Base-by-base conservation (phyloP, 306 rosid species). In the Luffa aegyptiaca region DNA sequence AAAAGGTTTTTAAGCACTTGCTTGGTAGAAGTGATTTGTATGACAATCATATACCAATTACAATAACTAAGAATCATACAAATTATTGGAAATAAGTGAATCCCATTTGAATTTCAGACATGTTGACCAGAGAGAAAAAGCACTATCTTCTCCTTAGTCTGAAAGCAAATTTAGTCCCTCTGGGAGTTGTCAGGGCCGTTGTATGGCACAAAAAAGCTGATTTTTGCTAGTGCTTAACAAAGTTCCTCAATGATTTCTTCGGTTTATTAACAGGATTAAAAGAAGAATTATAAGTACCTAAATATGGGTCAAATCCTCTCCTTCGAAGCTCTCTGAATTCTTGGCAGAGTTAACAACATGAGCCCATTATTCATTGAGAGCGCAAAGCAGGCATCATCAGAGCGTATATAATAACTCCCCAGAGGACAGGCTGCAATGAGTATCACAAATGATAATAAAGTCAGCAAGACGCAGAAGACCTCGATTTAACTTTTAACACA, bases 331-430 rank as follows among this genome's bases (percentile, higher is more conserved):
- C 92, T 87, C 92, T 87, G 84, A 84, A 85, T 62, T 90, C 90
- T 17, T 88, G 94, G 76, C 90, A 90, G 18, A 87, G 89, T 31
- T 90, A 87, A 80, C 90, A 90, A 51, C 94, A 90, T 69, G 90
- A 88, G 20, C 92, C 94, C 89, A 88, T 88, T 17, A 88, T 53
- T 90, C 93, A 88, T 82, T 90, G 90, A 85, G 90, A 84, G 75
- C 90, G 88, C 83, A 88, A 78, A 42, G 90, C 93, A 79, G 92
- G 90, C 92, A 86, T 88, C 90, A 88, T 86, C 80, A 90, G 65
- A 31, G 86, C 63, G 88, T 86, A 88, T 58, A 88, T 88, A 81
- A 86, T n/a, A 85, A 83, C 87, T 88, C 75, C 92, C 94, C 68
- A 85, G 49, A 58, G 65, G 92, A 68, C 92, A 90, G 84, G 81